Conservation (phyloP, 139 green algal species). For the Chlorella sp. region DNA sequence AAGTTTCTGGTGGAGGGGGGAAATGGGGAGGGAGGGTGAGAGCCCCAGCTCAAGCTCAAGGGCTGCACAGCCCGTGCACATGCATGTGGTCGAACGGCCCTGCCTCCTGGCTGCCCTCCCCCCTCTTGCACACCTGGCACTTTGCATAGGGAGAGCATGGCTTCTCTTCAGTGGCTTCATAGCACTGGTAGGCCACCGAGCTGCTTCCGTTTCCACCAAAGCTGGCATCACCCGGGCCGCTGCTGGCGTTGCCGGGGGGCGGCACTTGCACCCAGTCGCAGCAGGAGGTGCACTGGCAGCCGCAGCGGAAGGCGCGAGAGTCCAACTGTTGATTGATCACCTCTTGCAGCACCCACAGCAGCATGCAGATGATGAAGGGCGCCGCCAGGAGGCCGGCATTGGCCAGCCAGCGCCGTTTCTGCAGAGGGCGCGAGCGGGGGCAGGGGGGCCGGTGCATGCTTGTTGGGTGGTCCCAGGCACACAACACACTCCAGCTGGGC, state of each 20-base stretch:
- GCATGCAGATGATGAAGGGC: constrained; percentile 60
- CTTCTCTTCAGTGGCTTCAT: constrained; percentile 44
- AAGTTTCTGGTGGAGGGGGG: not conserved
- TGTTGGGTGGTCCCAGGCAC: not conserved
- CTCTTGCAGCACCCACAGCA: constrained; percentile 66
- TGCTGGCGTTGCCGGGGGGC: not conserved
- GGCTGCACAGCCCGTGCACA: not conserved
- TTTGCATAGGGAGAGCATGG: constrained; percentile 70
- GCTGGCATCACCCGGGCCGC: no score
- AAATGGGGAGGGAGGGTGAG: not conserved
- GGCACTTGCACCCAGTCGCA: constrained; percentile 61
- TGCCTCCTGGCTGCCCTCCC: not conserved
- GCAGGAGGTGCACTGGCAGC: constrained; percentile 65
- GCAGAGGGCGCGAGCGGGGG: not conserved
- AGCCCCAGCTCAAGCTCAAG: not conserved
- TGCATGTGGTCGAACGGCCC: not conserved
- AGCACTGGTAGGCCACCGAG: constrained; percentile 54
- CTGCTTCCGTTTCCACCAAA: not conserved
- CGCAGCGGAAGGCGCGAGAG: constrained; percentile 53
- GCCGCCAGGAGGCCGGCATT: constrained; percentile 57
- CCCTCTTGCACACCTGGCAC: constrained; percentile 48
- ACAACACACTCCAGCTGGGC: not conserved
- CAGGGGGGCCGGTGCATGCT: not conserved
- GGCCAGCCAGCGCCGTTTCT: constrained; percentile 52
- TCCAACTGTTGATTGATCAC: constrained; percentile 66